These are phyloP conservation scores for Fusarium sp. DNA, from an alignment of 2,329 filamentous ascomycete species.

Conservation along the genomic window DNA sequence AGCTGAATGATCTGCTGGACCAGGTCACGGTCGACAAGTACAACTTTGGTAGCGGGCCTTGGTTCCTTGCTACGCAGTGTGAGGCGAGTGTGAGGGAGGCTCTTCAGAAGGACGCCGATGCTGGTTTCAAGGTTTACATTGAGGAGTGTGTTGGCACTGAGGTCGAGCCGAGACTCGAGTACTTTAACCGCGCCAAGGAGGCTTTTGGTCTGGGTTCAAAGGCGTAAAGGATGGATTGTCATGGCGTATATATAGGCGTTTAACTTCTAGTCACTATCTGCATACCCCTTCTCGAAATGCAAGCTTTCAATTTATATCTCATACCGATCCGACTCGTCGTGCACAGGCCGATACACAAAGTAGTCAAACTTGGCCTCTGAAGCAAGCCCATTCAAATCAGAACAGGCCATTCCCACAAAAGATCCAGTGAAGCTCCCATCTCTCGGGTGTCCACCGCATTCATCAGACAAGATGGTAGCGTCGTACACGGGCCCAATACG, in stretches of 20 bases:
- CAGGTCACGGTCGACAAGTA: conserved; percentile 60
- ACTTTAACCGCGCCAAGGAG: conserved; percentile 59
- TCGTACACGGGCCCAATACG: conserved; percentile 67
- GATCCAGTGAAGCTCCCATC: conserved; percentile 74
- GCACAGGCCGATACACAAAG: conserved; percentile 62
- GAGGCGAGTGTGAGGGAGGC: conserved; percentile 44
- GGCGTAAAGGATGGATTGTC: background rate
- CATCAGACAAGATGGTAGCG: conserved; percentile 69
- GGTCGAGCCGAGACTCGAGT: conserved; percentile 49
- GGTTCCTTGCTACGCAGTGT: conserved; percentile 63
- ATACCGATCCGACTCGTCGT: conserved; percentile 61
- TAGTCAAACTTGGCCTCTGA: conserved; percentile 61
- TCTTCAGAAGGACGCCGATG: conserved; percentile 54
- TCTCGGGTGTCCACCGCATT: conserved; percentile 69
- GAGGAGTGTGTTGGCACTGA: conserved; percentile 57
- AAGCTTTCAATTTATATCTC: background rate
- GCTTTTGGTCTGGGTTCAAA: conserved; percentile 55
- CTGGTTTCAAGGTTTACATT: conserved; percentile 59
- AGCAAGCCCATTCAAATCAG: conserved; percentile 64
- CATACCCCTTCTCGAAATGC: background rate
- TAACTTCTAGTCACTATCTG: no score
- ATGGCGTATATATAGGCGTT: background rate
- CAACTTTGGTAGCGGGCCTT: conserved; percentile 65
- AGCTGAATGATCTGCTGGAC: conserved; percentile 56
- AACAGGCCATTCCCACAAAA: conserved; percentile 67